Base-by-base conservation (phyloP, 176 grass and related monocot genomes). In the Dactylis glomerata region DNA sequence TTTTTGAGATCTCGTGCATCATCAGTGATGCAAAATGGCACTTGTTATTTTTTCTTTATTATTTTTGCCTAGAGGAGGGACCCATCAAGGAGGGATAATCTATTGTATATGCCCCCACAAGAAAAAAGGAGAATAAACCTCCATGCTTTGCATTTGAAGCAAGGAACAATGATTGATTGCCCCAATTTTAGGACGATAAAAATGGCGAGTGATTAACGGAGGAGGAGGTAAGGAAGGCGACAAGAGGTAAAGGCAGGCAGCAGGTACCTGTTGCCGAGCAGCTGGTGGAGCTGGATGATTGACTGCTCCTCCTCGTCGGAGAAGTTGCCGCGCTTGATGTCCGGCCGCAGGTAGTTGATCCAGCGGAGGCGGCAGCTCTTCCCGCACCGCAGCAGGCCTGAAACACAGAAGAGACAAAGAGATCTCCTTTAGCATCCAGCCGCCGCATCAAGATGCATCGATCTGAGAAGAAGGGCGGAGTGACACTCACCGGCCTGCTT, bases 361-460 rank as follows among this genome's bases (percentile, higher is more conserved):
- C 94, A 97, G 79, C 94, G 92, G 63, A 97, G 89, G 56, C 94
- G 92, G 88, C 92, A 94, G 81, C 94, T 97, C 89, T 97, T 97
- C 4, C 92, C 94, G 69, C 94, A 97, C 65, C 94, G 86, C 31
- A 88, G 82, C 42, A 97, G 80, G 69, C 94, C 94, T 91, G 84
- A 31, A 80, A 70, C 23, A 19, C 5, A 12, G 38, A 58, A 3
- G 5, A 28, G 11, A 34, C 7, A 13, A 34, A 6, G 2, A 14
- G n/a, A 22, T 17, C 50, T 41, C 42, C 11, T 55, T 87, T 6
- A 87, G 72, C 27, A 2, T 10, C 26, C 33, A 14, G 59, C 51
- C 63, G 69, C 33, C 38, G 76, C 55, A 26, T 22, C 23, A n/a
- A n/a, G 27, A 38, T 41, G n/a, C 8, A 6, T 47, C 26, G 71